Conservation (phyloP, 805 yeast species). For the Saccharomyces paradoxus region DNA sequence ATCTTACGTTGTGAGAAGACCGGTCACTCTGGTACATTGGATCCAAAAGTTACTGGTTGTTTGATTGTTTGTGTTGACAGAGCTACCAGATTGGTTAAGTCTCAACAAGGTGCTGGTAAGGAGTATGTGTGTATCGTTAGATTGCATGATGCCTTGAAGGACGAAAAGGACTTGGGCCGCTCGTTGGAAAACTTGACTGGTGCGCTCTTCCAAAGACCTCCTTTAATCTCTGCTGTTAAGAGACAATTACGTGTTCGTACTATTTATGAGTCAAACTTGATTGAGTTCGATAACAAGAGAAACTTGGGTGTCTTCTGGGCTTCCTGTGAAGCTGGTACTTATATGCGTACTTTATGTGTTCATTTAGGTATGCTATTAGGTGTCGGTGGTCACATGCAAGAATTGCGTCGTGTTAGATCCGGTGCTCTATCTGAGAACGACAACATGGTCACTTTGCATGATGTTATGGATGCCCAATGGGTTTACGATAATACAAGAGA, state of each 20-base stretch:
- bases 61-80: conserved; percentile 95
- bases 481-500: conserved; percentile 94
- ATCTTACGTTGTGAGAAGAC: conserved; percentile 93
- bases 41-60: conserved; percentile 98
- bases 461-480: conserved; percentile 97
- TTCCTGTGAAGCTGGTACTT: conserved; percentile 98
- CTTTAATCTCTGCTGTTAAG: conserved; percentile 96
- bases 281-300: conserved; percentile 94
- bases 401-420: conserved; percentile 95
- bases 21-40: conserved; percentile 98
- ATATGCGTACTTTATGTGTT: conserved; percentile 98
- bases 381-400: conserved; percentile 99
- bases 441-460: conserved; percentile 90
- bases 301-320: conserved; percentile 99
- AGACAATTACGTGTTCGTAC: conserved; percentile 98
- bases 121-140: conserved; percentile 97
- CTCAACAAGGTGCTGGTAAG: conserved; percentile 99
- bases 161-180: conserved; percentile 81
- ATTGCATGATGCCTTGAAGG: conserved; percentile 86
- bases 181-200: conserved; percentile 92
- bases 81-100: conserved; percentile 95
- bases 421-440: conserved; percentile 91
- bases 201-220: conserved; percentile 98
- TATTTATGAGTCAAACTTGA: conserved; percentile 88
- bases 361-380: conserved; percentile 97